A percentile compares a stretch with the other conserved stretches of the same genome.
These are phyloP conservation scores for Podila verticillata DNA, from an alignment of 192 early-diverging fungal species.

Conservation along the genomic window DNA sequence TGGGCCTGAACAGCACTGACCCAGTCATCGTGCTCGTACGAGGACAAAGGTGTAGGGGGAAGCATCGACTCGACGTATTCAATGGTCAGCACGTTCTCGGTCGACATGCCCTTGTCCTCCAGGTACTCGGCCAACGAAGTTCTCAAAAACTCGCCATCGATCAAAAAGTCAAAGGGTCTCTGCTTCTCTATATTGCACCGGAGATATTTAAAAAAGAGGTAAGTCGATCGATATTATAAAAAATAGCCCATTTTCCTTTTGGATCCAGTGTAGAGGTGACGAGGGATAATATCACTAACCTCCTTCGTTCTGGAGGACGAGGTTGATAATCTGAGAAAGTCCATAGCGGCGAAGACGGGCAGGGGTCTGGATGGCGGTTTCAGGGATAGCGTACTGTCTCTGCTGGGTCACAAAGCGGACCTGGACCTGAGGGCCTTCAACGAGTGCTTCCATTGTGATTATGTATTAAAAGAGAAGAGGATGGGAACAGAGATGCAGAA, in stretches of 20 bases:
- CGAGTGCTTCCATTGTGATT: constrained; percentile 43
- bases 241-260: too few species aligned
- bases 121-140: constrained; percentile 80
- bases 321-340: constrained; percentile 95
- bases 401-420: constrained; percentile 87
- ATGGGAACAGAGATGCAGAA: background rate
- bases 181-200: constrained; percentile 67
- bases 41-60: constrained; percentile 81
- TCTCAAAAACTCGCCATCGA: constrained; percentile 90
- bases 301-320: constrained; percentile 70
- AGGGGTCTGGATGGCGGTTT: constrained; percentile 89
- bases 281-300: constrained; percentile 8
- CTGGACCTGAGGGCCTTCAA: constrained; percentile 73
- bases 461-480: constrained; percentile 8
- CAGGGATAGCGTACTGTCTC: constrained; percentile 77
- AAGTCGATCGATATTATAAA: background rate
- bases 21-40: constrained; percentile 96
- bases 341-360: constrained; percentile 86
- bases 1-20: constrained; percentile 77
- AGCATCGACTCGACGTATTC: constrained; percentile 95
- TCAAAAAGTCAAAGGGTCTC: constrained; percentile 92
- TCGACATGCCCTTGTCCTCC: constrained; percentile 69
- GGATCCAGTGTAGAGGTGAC: too few species aligned
- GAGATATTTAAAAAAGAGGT: background rate
- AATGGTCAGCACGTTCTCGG: constrained; percentile 85